Evolutionary conservation across 2,329 filamentous ascomycete species (phyloP).

Genomic region (Geosmithia putterillii): DNA sequence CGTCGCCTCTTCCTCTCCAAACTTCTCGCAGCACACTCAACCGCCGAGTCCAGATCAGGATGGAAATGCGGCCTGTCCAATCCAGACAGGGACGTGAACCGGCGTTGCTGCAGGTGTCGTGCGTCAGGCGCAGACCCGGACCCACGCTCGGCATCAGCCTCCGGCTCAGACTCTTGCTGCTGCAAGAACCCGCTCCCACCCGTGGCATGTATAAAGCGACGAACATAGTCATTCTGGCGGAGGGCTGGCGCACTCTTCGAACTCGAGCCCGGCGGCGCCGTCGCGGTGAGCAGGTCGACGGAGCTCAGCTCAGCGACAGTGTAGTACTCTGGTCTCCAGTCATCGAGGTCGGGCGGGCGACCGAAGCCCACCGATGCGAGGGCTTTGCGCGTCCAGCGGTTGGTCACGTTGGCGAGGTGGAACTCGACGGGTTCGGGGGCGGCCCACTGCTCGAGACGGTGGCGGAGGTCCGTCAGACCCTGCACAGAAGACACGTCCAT

Average conservation of each 20-base stretch:
- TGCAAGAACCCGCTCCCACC: background rate
- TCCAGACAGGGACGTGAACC: background rate
- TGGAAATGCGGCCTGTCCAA: background rate
- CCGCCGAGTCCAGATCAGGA: background rate
- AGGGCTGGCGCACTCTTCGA: background rate
- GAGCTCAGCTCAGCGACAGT: background rate
- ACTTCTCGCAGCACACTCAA: background rate
- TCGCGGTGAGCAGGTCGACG: too few relatives aligned
- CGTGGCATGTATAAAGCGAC: background rate
- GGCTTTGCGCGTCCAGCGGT: slow-evolving; percentile 44
- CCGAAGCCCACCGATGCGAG: slow-evolving; percentile 42
- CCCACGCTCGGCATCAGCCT: background rate
- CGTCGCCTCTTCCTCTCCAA: background rate
- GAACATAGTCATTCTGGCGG: background rate
- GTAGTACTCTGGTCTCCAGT: background rate
- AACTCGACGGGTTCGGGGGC: slow-evolving; percentile 30
- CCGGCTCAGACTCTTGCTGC: too few relatives aligned
- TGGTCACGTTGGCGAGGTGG: slow-evolving; percentile 39
- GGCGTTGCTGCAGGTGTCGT: background rate
- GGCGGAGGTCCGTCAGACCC: slow-evolving; percentile 38
- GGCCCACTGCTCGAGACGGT: slow-evolving; percentile 38
- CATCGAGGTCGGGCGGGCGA: slow-evolving; percentile 9
- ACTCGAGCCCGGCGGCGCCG: too few relatives aligned
- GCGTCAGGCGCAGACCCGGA: too few relatives aligned
- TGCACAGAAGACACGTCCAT: slow-evolving; percentile 44